A percentile compares a stretch with the other conserved stretches of the same genome.
Evolutionary conservation across 202 grass and related monocot species (phyloP).

Genomic region (Schoenoplectus tabernaemontani): DNA sequence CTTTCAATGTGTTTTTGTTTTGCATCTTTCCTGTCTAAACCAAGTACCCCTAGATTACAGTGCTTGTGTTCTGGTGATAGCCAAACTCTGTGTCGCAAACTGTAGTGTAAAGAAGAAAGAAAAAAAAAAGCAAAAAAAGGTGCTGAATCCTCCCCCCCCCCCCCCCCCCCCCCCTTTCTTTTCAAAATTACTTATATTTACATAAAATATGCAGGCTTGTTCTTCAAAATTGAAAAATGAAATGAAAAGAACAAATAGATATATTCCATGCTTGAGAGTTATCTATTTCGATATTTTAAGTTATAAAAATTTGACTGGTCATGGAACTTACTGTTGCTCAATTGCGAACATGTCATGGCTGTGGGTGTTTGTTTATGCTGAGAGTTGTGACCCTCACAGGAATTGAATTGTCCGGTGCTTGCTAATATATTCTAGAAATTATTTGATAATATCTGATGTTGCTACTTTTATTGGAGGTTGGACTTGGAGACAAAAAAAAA

Average conservation of each 20-base stretch:
- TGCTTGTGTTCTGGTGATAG: background rate
- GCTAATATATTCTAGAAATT: no score
- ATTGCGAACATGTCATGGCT: no score
- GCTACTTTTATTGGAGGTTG: no score
- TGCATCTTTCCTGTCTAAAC: background rate
- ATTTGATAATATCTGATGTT: no score
- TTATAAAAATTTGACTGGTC: background rate
- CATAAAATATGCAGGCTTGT: background rate
- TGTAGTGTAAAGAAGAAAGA: background rate
- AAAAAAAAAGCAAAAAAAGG: background rate
- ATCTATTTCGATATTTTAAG: background rate
- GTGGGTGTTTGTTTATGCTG: no score
- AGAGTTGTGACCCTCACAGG: no score
- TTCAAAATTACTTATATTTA: background rate
- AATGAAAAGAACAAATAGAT: background rate
- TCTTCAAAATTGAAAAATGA: background rate
- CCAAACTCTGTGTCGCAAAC: background rate
- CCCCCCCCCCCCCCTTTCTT: no score
- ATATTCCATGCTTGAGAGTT: background rate
- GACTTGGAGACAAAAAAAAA: no score
- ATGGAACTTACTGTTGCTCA: no score
- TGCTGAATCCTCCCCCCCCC: background rate
- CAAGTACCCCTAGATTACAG: background rate
- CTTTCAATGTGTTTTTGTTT: background rate
- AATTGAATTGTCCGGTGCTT: no score